Conservation (phyloP, 2,329 filamentous ascomycete species). For the Xylaria digitata region DNA sequence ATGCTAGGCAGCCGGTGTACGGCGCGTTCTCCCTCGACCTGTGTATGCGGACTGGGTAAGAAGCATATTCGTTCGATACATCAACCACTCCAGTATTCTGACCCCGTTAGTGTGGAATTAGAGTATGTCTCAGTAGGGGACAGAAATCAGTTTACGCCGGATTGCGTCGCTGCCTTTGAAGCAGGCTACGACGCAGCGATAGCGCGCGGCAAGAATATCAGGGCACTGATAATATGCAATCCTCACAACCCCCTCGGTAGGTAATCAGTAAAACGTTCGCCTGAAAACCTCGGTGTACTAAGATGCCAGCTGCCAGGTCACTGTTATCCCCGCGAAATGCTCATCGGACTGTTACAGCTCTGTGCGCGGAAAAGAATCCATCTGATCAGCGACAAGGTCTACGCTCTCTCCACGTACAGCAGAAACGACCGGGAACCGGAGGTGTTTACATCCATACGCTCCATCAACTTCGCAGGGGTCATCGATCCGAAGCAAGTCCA, state of each 20-base stretch:
- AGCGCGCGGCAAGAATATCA: constrained; percentile 37
- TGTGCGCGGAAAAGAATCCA: constrained; percentile 43
- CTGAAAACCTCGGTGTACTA: not conserved
- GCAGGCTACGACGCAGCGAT: constrained; percentile 39
- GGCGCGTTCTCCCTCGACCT: constrained; percentile 42
- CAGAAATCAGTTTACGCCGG: constrained; percentile 40
- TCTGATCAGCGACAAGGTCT: constrained; percentile 44
- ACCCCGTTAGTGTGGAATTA: constrained; percentile 25
- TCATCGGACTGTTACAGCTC: constrained; percentile 39
- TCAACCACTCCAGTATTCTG: constrained; percentile 11
- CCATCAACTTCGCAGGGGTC: constrained; percentile 38
- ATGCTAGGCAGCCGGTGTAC: constrained; percentile 41
- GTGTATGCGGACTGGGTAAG: constrained; percentile 43
- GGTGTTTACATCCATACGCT: constrained; percentile 36
- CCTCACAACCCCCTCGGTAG: constrained; percentile 43
- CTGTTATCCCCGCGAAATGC: constrained; percentile 41
- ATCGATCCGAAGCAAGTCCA: constrained; percentile 41
- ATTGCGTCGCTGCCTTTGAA: constrained; percentile 39
- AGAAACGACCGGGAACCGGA: constrained; percentile 31
- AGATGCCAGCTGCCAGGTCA: constrained; percentile 29
- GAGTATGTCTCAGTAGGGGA: constrained; percentile 42
- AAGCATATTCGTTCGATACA: not conserved
- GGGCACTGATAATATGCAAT: constrained; percentile 41
- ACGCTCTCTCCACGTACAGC: constrained; percentile 40
- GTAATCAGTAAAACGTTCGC: not conserved